Conservation (phyloP, 345 rosid species). For the Anastatica hierochuntica region DNA sequence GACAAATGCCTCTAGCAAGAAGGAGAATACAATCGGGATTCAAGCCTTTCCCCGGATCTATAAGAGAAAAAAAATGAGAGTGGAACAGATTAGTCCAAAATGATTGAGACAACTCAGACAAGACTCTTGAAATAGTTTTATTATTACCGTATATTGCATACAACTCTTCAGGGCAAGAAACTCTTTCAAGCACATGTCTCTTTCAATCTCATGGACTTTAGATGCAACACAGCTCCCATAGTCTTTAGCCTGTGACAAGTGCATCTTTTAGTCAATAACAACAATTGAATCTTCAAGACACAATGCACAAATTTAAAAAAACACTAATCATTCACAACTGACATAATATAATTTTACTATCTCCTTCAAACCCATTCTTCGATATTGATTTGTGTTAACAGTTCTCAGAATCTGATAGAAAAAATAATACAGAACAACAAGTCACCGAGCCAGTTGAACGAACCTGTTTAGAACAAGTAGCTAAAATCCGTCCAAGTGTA, state of each 20-base stretch:
- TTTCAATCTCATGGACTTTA: conserved; percentile 78
- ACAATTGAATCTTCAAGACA: conserved; percentile 1
- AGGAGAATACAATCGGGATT: background rate
- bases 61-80: conserved; percentile 17
- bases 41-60: conserved; percentile 53
- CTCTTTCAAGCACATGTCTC: conserved; percentile 79
- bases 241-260: conserved; percentile 56
- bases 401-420: background rate
- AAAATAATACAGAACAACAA: background rate
- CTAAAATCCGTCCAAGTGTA: conserved; percentile 56
- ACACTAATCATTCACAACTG: background rate
- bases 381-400: background rate
- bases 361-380: background rate
- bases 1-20: background rate
- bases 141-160: conserved; percentile 81
- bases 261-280: conserved; percentile 10
- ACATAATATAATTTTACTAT: background rate
- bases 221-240: conserved; percentile 88
- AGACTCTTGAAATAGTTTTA: background rate
- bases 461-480: conserved; percentile 79
- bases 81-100: conserved; percentile 6
- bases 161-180: conserved; percentile 72
- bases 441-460: conserved; percentile 10
- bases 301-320: background rate
- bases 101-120: background rate